Evolutionary conservation across 495 filamentous ascomycete genomes (phyloP).

Genomic region (Talaromyces thailandensis): DNA sequence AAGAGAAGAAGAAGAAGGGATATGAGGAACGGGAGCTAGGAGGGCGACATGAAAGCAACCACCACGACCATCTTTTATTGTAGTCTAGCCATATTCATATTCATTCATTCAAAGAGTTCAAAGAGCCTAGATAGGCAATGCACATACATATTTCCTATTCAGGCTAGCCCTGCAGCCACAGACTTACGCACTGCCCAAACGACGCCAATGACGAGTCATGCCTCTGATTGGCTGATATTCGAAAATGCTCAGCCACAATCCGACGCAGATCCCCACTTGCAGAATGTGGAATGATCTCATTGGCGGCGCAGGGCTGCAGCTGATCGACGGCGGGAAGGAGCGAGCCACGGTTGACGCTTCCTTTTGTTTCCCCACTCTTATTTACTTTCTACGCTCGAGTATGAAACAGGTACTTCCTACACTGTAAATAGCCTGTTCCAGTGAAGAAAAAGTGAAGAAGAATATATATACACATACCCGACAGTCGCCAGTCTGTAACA

Average conservation of each 20-base stretch:
- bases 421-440: background rate
- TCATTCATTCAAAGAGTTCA: too few species aligned
- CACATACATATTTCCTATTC: background rate
- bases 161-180: background rate
- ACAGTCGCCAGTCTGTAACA: background rate
- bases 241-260: background rate
- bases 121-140: background rate
- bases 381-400: background rate
- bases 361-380: background rate
- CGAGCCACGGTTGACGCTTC: conserved; percentile 5
- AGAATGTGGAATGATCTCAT: background rate
- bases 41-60: background rate
- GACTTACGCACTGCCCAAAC: background rate
- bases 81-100: background rate
- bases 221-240: background rate
- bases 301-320: background rate
- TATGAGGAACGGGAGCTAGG: background rate
- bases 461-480: background rate
- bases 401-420: too few species aligned
- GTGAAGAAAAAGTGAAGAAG: background rate
- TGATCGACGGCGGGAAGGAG: conserved; percentile 1
- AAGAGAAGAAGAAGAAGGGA: background rate
- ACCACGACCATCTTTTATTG: background rate
- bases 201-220: background rate
- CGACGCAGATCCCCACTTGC: background rate